phyloP scores from a whole-genome alignment of 2,329 filamentous ascomycete genomes.

The Fusarium humuli region DNA sequence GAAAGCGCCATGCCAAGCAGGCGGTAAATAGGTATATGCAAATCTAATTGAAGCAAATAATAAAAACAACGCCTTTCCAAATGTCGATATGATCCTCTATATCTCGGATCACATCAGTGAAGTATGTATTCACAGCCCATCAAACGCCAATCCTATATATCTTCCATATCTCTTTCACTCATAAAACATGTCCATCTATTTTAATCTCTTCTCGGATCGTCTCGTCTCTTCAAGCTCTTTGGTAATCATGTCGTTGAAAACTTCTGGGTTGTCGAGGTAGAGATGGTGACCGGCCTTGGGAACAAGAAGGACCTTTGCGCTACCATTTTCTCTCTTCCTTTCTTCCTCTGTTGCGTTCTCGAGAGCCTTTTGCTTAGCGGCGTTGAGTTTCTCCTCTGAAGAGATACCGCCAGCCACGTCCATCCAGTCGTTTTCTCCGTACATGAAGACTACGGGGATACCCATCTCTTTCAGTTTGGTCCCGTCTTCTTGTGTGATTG shows the following conservation, averaged over 20 bases:
- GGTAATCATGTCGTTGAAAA: conserved; percentile 65
- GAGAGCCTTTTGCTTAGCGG: conserved; percentile 71
- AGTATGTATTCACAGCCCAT: conserved; percentile 2
- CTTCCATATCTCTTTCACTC: conserved; percentile 8
- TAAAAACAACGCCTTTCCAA: conserved; percentile 34
- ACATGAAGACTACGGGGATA: conserved; percentile 90
- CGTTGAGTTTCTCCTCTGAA: conserved; percentile 81
- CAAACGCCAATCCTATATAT: conserved; percentile 37
- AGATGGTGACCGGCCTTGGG: conserved; percentile 69
- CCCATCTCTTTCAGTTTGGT: conserved; percentile 66
- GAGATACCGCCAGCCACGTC: conserved; percentile 87
- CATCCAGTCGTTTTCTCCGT: conserved; percentile 99
- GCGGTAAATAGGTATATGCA: conserved; percentile 38
- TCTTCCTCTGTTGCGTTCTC: conserved; percentile 74
- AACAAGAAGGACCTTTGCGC: conserved; percentile 84
- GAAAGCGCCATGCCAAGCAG: conserved; percentile 6
- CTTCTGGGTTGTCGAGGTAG: conserved; percentile 69
- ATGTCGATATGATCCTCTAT: conserved; percentile 23
- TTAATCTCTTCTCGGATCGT: conserved; percentile 46
- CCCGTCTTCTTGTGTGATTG: conserved; percentile 51
- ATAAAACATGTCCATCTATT: conserved; percentile 15
- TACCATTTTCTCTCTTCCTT: conserved; percentile 77
- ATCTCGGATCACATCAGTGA: conserved; percentile 18
- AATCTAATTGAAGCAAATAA: conserved; percentile 24
- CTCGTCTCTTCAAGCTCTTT: conserved; percentile 66